Conservation (phyloP, 441 rosid genomes). For the Breynia disticha region DNA sequence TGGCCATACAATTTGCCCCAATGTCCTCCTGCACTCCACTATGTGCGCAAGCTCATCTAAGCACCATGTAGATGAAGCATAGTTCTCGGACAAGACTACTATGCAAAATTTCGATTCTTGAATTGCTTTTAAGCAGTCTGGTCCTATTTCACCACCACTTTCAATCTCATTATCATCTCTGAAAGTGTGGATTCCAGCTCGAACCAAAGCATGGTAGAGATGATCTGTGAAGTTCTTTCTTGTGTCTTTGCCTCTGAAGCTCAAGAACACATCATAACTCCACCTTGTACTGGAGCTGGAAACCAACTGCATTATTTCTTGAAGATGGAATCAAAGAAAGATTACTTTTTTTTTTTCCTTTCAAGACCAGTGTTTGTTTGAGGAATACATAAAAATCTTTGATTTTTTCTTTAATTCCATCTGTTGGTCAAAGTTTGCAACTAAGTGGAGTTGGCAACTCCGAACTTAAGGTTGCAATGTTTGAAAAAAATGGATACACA, state of each 20-base stretch:
- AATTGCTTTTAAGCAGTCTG: slow-evolving; percentile 9
- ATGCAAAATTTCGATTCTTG: slow-evolving; percentile 12
- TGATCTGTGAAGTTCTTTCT: background rate
- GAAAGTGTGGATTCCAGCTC: slow-evolving; percentile 2
- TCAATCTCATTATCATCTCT: background rate
- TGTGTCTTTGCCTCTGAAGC: background rate
- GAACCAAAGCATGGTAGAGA: slow-evolving; percentile 1
- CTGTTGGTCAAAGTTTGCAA: too few species aligned
- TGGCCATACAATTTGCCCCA: background rate
- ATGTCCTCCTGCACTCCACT: background rate
- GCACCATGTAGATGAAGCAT: slow-evolving; percentile 10
- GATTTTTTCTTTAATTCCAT: too few species aligned
- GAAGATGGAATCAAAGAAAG: too few species aligned
- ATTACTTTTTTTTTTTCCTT: too few species aligned
- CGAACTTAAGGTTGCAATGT: too few species aligned
- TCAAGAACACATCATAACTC: slow-evolving; percentile 2
- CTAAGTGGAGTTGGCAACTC: too few species aligned
- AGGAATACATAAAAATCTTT: too few species aligned
- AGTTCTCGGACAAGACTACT: slow-evolving; percentile 17
- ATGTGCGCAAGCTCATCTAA: background rate
- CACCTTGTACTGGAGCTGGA: background rate
- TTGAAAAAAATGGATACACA: too few species aligned
- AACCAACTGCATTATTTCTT: background rate
- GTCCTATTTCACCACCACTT: background rate
- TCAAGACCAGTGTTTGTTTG: too few species aligned